Conservation (phyloP, 768 basidiomycete species). For the Phaeotremella fagi region DNA sequence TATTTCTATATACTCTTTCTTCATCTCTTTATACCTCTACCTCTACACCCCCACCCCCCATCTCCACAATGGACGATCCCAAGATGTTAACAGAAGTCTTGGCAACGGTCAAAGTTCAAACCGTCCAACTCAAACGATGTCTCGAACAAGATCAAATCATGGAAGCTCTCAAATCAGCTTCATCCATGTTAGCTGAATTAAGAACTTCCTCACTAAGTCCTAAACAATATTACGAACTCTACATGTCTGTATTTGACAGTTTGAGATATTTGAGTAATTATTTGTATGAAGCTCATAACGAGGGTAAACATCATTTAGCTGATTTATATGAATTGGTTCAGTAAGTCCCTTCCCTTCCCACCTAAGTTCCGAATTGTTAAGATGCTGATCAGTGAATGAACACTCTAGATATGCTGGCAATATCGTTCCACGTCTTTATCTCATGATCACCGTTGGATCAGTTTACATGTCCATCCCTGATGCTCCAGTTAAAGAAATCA, state of each 20-base stretch:
- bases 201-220: constrained; percentile 80
- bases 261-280: constrained; percentile 85
- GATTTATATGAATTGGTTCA: constrained; percentile 99
- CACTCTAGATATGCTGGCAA: constrained; percentile 38
- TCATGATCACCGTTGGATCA: constrained; percentile 99
- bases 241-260: constrained; percentile 98
- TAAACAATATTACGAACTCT: constrained; percentile 98
- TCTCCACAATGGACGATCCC: constrained; percentile 41
- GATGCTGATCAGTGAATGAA: not conserved
- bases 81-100: constrained; percentile 46
- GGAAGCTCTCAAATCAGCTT: constrained; percentile 96
- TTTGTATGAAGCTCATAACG: constrained; percentile 89
- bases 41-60: not conserved
- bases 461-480: constrained; percentile 99
- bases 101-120: constrained; percentile 53
- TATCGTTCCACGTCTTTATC: constrained; percentile 54
- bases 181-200: constrained; percentile 93
- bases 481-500: constrained; percentile 96
- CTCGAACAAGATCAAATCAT: constrained; percentile 93
- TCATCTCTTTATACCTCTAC: not conserved
- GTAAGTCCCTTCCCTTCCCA: constrained; percentile 53
- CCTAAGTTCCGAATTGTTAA: not conserved
- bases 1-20: not conserved
- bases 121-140: constrained; percentile 90
- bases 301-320: constrained; percentile 88